Conservation (phyloP, 2,329 filamentous ascomycete species). For the Aspergillus eucalypticola region DNA sequence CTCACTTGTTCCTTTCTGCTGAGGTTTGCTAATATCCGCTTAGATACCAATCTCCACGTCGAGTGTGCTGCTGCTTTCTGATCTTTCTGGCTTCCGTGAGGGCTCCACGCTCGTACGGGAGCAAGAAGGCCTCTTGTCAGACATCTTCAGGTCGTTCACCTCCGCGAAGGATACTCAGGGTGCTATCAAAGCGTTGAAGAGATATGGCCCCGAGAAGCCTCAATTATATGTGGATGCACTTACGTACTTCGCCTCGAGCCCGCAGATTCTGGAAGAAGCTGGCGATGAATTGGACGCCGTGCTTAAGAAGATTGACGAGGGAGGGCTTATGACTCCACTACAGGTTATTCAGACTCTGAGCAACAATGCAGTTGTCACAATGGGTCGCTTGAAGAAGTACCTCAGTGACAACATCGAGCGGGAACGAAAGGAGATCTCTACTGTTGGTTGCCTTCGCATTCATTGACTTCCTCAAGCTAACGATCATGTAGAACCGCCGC, state of each 20-base stretch:
- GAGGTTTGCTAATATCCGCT: not conserved
- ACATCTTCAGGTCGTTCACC: slow-evolving; percentile 96
- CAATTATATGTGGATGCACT: slow-evolving; percentile 90
- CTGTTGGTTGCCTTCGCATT: slow-evolving; percentile 34
- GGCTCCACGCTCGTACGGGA: slow-evolving; percentile 92
- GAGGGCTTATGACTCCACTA: slow-evolving; percentile 89
- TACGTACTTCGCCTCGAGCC: slow-evolving; percentile 87
- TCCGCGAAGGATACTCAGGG: slow-evolving; percentile 87
- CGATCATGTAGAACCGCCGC: slow-evolving; percentile 63
- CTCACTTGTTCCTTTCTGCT: not conserved
- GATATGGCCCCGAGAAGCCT: slow-evolving; percentile 89
- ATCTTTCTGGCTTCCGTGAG: slow-evolving; percentile 84
- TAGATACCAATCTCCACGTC: slow-evolving; percentile 83
- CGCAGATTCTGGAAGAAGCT: slow-evolving; percentile 78
- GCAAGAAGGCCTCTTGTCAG: slow-evolving; percentile 84
- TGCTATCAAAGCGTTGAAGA: slow-evolving; percentile 83
- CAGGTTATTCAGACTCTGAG: slow-evolving; percentile 93
- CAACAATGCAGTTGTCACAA: slow-evolving; percentile 80
- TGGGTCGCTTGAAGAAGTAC: slow-evolving; percentile 96
- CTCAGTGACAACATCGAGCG: slow-evolving; percentile 83
- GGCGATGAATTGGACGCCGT: slow-evolving; percentile 81
- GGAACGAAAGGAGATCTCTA: slow-evolving; percentile 80
- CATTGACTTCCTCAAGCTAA: slow-evolving; percentile 18
- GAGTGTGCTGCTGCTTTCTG: slow-evolving; percentile 88
- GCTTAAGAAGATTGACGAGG: slow-evolving; percentile 81